Evolutionary conservation across 331 rosid species (phyloP).

Genomic region (Pyracantha coccinea): DNA sequence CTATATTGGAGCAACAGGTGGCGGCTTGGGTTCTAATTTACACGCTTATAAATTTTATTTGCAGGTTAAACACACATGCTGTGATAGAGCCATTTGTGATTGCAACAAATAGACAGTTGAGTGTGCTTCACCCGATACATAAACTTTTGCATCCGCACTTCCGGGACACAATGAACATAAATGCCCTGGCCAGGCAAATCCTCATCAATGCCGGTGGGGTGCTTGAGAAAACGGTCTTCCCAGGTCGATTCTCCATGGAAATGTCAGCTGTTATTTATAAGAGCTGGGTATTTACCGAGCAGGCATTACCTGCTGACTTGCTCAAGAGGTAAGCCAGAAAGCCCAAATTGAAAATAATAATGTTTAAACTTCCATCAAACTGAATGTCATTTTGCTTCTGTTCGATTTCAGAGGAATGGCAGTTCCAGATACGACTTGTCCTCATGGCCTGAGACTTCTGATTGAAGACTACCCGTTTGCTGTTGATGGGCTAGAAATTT

Average conservation of each 20-base stretch:
- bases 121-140: conserved; percentile 74
- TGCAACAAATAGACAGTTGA: conserved; percentile 72
- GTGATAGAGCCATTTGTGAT: conserved; percentile 90
- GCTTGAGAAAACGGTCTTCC: conserved; percentile 89
- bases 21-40: background rate
- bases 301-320: conserved; percentile 74
- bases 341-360: background rate
- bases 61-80: conserved; percentile 89
- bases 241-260: conserved; percentile 74
- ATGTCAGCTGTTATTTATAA: conserved; percentile 64
- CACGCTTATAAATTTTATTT: background rate
- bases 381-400: conserved; percentile 2
- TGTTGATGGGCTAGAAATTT: conserved; percentile 80
- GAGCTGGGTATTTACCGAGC: conserved; percentile 76
- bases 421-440: conserved; percentile 37
- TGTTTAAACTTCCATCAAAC: background rate
- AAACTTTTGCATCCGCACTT: conserved; percentile 87
- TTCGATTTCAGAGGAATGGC: conserved; percentile 65
- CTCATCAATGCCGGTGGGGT: conserved; percentile 88
- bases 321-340: conserved; percentile 51
- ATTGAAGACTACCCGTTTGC: conserved; percentile 91
- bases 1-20: background rate
- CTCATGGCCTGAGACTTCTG: conserved; percentile 63
- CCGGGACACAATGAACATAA: conserved; percentile 89
- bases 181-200: conserved; percentile 80